These are phyloP conservation scores for Phytophthora citricola DNA, from an alignment of 352 stramenopile species.

Conservation along the genomic window DNA sequence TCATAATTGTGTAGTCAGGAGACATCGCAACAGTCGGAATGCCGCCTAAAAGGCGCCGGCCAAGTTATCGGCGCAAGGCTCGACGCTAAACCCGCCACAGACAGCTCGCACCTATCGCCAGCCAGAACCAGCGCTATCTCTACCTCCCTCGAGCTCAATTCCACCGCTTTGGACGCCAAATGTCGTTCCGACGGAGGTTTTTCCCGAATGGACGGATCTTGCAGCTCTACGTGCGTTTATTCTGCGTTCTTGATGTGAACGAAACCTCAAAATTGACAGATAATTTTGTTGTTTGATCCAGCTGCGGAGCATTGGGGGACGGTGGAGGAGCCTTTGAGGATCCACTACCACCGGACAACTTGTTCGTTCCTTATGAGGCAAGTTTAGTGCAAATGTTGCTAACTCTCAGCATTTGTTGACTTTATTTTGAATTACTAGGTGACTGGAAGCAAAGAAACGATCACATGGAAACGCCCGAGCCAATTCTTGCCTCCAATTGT, in stretches of 20 bases:
- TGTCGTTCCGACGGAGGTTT: slow-evolving; percentile 46
- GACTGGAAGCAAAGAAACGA: neutral
- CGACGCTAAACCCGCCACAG: slow-evolving; percentile 10
- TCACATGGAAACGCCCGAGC: slow-evolving; percentile 71
- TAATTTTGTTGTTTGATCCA: slow-evolving; percentile 5
- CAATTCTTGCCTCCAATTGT: slow-evolving; percentile 65
- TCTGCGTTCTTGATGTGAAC: neutral
- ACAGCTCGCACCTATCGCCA: slow-evolving; percentile 22
- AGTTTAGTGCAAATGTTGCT: neutral
- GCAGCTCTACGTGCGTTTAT: slow-evolving; percentile 29
- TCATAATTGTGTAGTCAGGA: no score
- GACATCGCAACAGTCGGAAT: slow-evolving; percentile 1
- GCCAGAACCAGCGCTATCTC: slow-evolving; percentile 27
- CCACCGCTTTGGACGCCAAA: slow-evolving; percentile 50
- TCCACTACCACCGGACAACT: slow-evolving; percentile 25
- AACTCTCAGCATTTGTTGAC: neutral
- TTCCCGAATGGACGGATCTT: slow-evolving; percentile 67
- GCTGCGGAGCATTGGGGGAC: slow-evolving; percentile 62
- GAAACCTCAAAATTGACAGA: neutral
- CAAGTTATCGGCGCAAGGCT: slow-evolving; percentile 43
- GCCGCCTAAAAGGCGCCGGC: slow-evolving; percentile 50
- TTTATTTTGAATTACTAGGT: neutral
- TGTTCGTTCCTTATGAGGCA: slow-evolving; percentile 39
- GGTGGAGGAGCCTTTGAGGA: slow-evolving; percentile 52
- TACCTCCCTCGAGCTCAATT: slow-evolving; percentile 45